Evolutionary conservation across 202 grass and related monocot species (phyloP), one percentile per base, ranked within the genome.

Genomic region (Setaria italica): DNA sequence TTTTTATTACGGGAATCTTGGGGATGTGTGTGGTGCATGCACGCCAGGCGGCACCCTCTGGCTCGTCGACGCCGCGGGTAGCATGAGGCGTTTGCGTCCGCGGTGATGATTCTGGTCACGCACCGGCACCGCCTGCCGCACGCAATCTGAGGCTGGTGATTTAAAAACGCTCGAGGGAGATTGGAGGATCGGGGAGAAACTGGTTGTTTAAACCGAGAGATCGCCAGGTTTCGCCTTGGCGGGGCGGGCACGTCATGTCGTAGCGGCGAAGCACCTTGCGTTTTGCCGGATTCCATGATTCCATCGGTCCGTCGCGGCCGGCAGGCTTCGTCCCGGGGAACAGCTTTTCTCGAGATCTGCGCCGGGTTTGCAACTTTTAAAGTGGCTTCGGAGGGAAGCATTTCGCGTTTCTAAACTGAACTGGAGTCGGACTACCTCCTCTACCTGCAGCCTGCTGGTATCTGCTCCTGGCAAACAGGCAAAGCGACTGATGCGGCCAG

Each of bases 341-440:
- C 86, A 84, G 75, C 57, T 79, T 56, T 77, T 14, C 58, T 89
- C 7, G 50, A 89, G 76, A 89, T 89, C 75, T 16, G 50, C 73
- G 53, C 51, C 5, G 9, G 15, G 48, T 19, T 74, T 20, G 19
- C 3, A 53, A 5, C 50, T 16, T 53, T 21, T 1, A 25, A 10
- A 1, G 7, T 21, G 20, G 56, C 56, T n/a, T 21, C 57, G 4
- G 2, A 11, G 20, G 8, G 20, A 57, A 57, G n/a, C n/a, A 29
- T 29, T 60, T 12, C 29, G 21, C 58, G 9, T 60, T 4, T 25
- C 21, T 25, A 25, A 25, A 25, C 25, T 54, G 16, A 19, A 46
- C 9, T 25, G 25, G 25, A 25, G 25, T 25, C 25, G 37, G 37
- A 3, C 37, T 39, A 39, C 37, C 25, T 25, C 25, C 25, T 25